These are phyloP conservation scores for Starmerella tilneyi DNA, from an alignment of 805 yeast genomes.

Conservation along the genomic window DNA sequence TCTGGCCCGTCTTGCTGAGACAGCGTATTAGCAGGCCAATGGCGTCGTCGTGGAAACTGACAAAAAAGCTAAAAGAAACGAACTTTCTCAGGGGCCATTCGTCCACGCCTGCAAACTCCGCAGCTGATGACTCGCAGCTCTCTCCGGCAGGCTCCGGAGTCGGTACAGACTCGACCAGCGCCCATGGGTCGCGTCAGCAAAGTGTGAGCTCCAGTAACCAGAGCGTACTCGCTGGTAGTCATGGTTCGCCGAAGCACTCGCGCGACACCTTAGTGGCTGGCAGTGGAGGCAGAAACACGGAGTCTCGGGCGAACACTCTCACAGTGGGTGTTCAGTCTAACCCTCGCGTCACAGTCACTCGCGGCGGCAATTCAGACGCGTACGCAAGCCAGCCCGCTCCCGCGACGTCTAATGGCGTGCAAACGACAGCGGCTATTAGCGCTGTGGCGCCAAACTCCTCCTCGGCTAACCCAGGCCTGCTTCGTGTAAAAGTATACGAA, in stretches of 20 bases:
- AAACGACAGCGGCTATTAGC: neutral
- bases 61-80: constrained; percentile 40
- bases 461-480: constrained; percentile 33
- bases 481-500: constrained; percentile 41
- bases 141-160: neutral
- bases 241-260: constrained; percentile 2
- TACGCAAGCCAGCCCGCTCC: neutral
- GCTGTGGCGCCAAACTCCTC: constrained; percentile 5
- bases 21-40: constrained; percentile 6
- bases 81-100: constrained; percentile 27
- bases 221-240: neutral
- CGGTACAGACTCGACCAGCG: constrained; percentile 3
- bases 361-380: neutral
- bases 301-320: constrained; percentile 20
- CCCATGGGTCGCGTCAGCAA: constrained; percentile 19
- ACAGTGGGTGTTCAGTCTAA: neutral
- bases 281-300: neutral
- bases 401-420: neutral
- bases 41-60: constrained; percentile 36
- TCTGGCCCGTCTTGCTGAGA: neutral
- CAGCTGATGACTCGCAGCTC: neutral
- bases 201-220: neutral
- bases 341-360: neutral
- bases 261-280: constrained; percentile 17
- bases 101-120: constrained; percentile 3